phyloP scores from a whole-genome alignment of 2,329 filamentous ascomycete species.

The Diaporthe vexans region DNA sequence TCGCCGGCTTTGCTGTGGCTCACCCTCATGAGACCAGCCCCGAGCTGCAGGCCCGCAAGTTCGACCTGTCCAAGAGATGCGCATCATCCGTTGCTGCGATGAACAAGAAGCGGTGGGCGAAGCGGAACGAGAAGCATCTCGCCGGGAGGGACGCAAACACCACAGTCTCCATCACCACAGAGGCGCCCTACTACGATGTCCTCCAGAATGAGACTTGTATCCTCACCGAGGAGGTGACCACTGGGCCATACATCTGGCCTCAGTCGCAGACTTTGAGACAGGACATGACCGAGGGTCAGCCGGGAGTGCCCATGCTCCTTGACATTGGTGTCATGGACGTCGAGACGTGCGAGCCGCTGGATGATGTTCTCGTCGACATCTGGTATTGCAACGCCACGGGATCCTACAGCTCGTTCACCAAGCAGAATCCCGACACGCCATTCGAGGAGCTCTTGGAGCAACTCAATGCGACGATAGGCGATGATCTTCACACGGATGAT shows the following conservation, averaged over 20 bases:
- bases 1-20: constrained; percentile 39
- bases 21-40: constrained; percentile 42
- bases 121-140: constrained; percentile 42
- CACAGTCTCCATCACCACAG: constrained; percentile 44
- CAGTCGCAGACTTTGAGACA: constrained; percentile 49
- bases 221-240: constrained; percentile 41
- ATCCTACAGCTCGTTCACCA: constrained; percentile 49
- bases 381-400: constrained; percentile 53
- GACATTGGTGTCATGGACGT: constrained; percentile 52
- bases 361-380: constrained; percentile 49
- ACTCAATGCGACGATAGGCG: constrained; percentile 48
- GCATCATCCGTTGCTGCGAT: constrained; percentile 43
- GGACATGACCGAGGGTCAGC: constrained; percentile 51
- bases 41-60: constrained; percentile 43
- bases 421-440: constrained; percentile 48
- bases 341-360: constrained; percentile 49
- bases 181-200: constrained; percentile 43
- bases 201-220: constrained; percentile 45
- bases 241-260: constrained; percentile 44
- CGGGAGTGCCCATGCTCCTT: constrained; percentile 51
- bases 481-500: constrained; percentile 48
- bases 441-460: constrained; percentile 49
- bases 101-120: constrained; percentile 44
- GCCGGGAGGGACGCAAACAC: constrained; percentile 41
- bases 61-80: constrained; percentile 46